Percentiles rank a stretch among this genome's conserved stretches.
phyloP scores from a whole-genome alignment of 805 yeast species.

The Candida nitratophila region DNA sequence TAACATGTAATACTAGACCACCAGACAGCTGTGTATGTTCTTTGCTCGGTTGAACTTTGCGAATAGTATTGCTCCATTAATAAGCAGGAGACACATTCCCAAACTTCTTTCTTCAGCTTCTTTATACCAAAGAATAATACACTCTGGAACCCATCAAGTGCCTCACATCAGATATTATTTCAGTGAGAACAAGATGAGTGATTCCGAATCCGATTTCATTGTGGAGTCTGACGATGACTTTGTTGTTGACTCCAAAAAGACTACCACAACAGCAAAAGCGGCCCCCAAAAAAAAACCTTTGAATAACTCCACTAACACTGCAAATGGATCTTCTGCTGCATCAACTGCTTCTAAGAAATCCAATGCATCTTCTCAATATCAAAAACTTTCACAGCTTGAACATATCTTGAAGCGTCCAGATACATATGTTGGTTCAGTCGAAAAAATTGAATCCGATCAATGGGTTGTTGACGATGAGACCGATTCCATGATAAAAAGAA shows the following conservation, averaged over 20 bases:
- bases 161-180: background rate
- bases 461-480: slow-evolving; percentile 77
- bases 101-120: too few species aligned
- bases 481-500: slow-evolving; percentile 49
- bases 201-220: slow-evolving; percentile 1
- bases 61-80: too few species aligned
- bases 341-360: slow-evolving; percentile 6
- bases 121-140: too few species aligned
- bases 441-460: slow-evolving; percentile 66
- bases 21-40: too few species aligned
- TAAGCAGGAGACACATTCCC: too few species aligned
- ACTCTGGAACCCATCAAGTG: too few species aligned
- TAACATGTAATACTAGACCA: too few species aligned
- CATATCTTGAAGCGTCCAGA: slow-evolving; percentile 97
- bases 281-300: slow-evolving; percentile 34
- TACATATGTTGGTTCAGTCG: slow-evolving; percentile 94
- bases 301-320: slow-evolving; percentile 16
- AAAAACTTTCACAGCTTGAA: slow-evolving; percentile 88
- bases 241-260: slow-evolving; percentile 4
- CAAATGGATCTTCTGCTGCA: background rate
- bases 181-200: slow-evolving; percentile 5
- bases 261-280: slow-evolving; percentile 2
- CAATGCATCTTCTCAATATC: slow-evolving; percentile 69
- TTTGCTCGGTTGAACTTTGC: too few species aligned
- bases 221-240: slow-evolving; percentile 5